Percentiles rank a stretch among this genome's conserved stretches.
These are phyloP conservation scores for Tolypocladium amazonense DNA, from an alignment of 2,329 filamentous ascomycete genomes.

Conservation along the genomic window DNA sequence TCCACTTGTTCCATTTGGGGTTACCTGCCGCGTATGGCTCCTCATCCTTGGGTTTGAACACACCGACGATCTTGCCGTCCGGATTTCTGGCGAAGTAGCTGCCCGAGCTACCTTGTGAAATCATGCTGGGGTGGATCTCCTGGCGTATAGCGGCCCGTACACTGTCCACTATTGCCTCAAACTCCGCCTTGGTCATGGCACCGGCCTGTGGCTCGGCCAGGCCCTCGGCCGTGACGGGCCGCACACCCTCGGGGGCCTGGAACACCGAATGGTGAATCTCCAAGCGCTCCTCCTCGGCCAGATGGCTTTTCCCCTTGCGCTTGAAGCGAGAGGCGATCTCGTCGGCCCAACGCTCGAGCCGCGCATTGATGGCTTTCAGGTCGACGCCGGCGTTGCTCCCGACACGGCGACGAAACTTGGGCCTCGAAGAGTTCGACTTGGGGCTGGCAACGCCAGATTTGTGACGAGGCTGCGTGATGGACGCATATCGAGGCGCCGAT, in stretches of 20 bases:
- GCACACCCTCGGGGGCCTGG: conserved; percentile 78
- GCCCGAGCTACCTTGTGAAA: conserved; percentile 91
- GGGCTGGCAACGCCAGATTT: conserved; percentile 50
- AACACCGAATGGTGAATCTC: conserved; percentile 98
- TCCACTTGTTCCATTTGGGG: conserved; percentile 99
- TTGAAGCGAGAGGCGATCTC: conserved; percentile 98
- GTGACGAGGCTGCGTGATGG: conserved; percentile 49
- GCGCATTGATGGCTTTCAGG: conserved; percentile 94
- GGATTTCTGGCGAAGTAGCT: conserved; percentile 94
- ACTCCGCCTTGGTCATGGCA: conserved; percentile 67
- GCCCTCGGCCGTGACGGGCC: conserved; percentile 66
- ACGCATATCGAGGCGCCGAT: conserved; percentile 53
- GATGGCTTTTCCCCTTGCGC: conserved; percentile 64
- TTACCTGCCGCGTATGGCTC: conserved; percentile 96
- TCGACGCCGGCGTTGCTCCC: conserved; percentile 83
- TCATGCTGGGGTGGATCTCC: conserved; percentile 88
- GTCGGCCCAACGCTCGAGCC: conserved; percentile 91
- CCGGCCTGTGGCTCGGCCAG: conserved; percentile 55
- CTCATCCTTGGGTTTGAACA: conserved; percentile 98
- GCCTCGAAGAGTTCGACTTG: conserved; percentile 25
- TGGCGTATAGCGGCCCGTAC: conserved; percentile 84
- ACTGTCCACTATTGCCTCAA: conserved; percentile 81
- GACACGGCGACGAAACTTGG: conserved; percentile 34
- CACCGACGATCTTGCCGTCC: conserved; percentile 88
- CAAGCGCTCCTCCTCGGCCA: conserved; percentile 68